Conservation (phyloP, 768 basidiomycete species). For the Suillus hirtellus region DNA sequence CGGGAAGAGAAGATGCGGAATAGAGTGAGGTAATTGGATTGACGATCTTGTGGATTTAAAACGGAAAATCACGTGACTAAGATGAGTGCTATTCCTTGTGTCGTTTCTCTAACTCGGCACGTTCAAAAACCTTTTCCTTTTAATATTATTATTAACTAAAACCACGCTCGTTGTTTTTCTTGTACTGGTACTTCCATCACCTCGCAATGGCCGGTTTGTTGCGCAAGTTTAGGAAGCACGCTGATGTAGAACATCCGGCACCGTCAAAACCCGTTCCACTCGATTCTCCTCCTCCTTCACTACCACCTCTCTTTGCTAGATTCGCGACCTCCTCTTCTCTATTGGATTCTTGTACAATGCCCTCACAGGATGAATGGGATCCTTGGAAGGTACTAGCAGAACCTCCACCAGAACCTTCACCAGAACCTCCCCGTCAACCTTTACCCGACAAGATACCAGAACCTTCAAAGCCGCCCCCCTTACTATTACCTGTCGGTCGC, state of each 20-base stretch:
- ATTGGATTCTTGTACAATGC: slow-evolving; percentile 11
- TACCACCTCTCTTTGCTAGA: slow-evolving; percentile 43
- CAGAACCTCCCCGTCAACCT: neutral
- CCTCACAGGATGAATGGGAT: slow-evolving; percentile 22
- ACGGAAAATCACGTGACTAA: too few species aligned
- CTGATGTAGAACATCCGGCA: slow-evolving; percentile 9
- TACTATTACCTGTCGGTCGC: neutral
- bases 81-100: neutral
- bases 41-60: too few species aligned
- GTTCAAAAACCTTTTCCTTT: neutral
- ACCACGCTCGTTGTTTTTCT: slow-evolving; percentile 1
- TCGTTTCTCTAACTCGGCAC: neutral
- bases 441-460: too few species aligned
- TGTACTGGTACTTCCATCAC: slow-evolving; percentile 9
- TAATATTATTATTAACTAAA: neutral
- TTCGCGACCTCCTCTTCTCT: slow-evolving; percentile 34
- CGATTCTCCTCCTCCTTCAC: slow-evolving; percentile 29
- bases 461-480: neutral
- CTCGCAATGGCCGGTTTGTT: slow-evolving; percentile 55
- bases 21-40: too few species aligned
- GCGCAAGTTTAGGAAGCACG: slow-evolving; percentile 43
- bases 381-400: slow-evolving; percentile 21
- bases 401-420: neutral
- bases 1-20: too few species aligned
- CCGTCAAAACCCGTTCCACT: slow-evolving; percentile 5